Evolutionary conservation across 768 basidiomycete species (phyloP).

Genomic region (Postia placenta): DNA sequence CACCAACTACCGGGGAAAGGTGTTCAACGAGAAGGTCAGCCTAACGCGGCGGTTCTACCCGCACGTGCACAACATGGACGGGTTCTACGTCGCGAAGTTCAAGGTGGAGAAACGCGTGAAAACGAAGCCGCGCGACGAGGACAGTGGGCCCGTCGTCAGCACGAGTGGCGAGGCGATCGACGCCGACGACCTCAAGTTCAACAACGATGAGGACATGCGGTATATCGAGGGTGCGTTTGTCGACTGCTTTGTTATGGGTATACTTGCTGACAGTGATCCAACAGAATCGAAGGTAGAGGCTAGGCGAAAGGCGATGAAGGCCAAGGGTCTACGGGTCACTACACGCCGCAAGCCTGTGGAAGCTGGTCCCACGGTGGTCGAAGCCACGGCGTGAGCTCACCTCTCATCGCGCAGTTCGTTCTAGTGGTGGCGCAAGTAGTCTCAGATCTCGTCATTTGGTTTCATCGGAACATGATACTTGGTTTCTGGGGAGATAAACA

Average conservation of each 20-base stretch:
- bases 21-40: constrained; percentile 70
- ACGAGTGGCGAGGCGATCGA: constrained; percentile 16
- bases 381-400: constrained; percentile 10
- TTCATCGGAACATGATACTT: too few relatives aligned
- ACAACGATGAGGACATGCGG: constrained; percentile 38
- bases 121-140: constrained; percentile 27
- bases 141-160: constrained; percentile 21
- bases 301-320: constrained; percentile 70
- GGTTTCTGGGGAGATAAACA: too few relatives aligned
- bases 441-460: too few relatives aligned
- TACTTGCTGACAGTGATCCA: background rate
- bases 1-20: constrained; percentile 86
- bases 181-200: constrained; percentile 25
- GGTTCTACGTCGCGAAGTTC: constrained; percentile 98
- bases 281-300: constrained; percentile 40
- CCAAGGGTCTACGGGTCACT: constrained; percentile 63
- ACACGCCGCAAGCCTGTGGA: constrained; percentile 33
- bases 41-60: constrained; percentile 90
- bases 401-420: too few relatives aligned
- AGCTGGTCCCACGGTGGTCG: constrained; percentile 6
- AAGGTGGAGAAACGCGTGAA: constrained; percentile 82
- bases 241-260: background rate
- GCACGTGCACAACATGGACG: constrained; percentile 99
- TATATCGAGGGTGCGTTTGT: constrained; percentile 70
- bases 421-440: too few relatives aligned